Evolutionary conservation across 768 basidiomycete species (phyloP), one percentile per base, ranked within the genome.

Genomic region (Fomitopsis serialis): DNA sequence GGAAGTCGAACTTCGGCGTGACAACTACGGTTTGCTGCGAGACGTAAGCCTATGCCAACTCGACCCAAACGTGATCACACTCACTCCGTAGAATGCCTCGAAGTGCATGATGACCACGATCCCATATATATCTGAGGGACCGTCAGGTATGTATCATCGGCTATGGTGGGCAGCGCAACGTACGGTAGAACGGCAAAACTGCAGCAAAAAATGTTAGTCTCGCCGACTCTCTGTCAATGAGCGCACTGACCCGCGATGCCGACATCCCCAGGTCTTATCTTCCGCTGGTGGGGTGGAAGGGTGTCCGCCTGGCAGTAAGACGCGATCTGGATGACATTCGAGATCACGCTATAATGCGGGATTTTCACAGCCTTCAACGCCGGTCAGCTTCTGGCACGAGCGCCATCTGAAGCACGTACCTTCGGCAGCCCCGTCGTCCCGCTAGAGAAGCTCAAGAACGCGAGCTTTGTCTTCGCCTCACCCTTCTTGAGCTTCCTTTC

Each of bases 351-450:
- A 52, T 70, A 66, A 48, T 74, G 72, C n/a, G 72, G 62, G 40
- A 72, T 72, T n/a, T 69, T 66, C n/a, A 74, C 71, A 8, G 72
- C 72, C 61, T 62, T 76, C 78, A 61, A 85, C 84, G 6, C 81
- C 74, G 58, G 84, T 82, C 2, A 80, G 21, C 6, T 8, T 25
- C 3, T 3, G 15, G 3, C n/a, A 11, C 12, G 2, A 11, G n/a
- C 2, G 3, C 15, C 7, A 13, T 17, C 5, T 19, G 13, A 22
- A 11, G 8, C 6, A 13, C 55, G n/a, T 50, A 82, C 84, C 78
- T 90, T 87, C 0, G 88, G 87, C 55, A 73, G 78, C 0, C 88
- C 88, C 1, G 88, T 90, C 0, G 88, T 90, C 24, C 85, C 85
- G 22, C 85, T 87, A 0, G 86, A 88, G 61, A 89, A 89, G 63